Evolutionary conservation across 1,284 basidiomycete genomes (phyloP), one percentile per base, ranked within the genome.

Genomic region (Abortiporus biennis): DNA sequence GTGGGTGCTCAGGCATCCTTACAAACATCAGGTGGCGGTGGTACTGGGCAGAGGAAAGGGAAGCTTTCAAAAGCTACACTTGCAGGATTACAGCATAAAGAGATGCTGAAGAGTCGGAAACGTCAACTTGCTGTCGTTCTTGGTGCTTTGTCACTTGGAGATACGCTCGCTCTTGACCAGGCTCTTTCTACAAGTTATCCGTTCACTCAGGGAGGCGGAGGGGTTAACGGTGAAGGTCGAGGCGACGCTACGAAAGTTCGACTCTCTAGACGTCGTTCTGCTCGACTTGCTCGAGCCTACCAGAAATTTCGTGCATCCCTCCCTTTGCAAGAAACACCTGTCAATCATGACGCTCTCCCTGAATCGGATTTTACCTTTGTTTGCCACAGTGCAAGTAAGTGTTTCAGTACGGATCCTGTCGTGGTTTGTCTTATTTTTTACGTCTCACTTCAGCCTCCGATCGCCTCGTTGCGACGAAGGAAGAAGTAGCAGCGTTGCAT

Each of bases 41-140:
- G 40, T 11, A 44, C 38, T 5, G 43, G 37, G 29, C 53, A 58
- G 32, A 66, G 67, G 55, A 70, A 65, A 52, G 72, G 72, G 23
- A 74, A 71, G 61, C 61, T 83, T 34, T 71, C 72, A 15, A 67
- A 68, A 9, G 79, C 76, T 27, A 83, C 83, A 35, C 59, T 78
- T 21, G 83, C 80, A 3, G 83, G 81, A 6, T 59, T 88, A 53
- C 76, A 78, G 61, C 77, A 82, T 54, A 89, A 89, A 59, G 83
- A 87, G 50, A 65, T 81, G 55, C 64, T 88, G 49, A 78, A 72
- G 56, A 70, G 63, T 41, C 65, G 85, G 48, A 85, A 81, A 55
- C 68, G 79, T 39, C 81, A 85, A 62, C 65, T 89, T 36, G 75
- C 75, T 4, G 71, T 75, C 3, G 78, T 84, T 15, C 68, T 88